Percentiles rank a stretch among this genome's conserved stretches.
These are phyloP conservation scores for Ceriops decandra DNA, from an alignment of 345 rosid species.

Conservation along the genomic window DNA sequence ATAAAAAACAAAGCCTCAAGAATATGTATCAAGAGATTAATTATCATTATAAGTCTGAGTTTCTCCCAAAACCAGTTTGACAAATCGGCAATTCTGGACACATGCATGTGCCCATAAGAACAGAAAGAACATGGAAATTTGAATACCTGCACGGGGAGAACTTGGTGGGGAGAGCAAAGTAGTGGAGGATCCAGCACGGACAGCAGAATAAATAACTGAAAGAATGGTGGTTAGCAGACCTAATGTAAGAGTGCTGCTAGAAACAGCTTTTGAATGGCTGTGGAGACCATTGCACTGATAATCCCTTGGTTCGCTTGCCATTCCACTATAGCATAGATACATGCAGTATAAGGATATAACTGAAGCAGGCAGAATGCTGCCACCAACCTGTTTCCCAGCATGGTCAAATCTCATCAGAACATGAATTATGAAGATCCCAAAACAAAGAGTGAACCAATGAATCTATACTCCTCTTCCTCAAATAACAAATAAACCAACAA, in stretches of 20 bases:
- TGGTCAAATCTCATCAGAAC: constrained; percentile 1
- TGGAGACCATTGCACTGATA: constrained; percentile 94
- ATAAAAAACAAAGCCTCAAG: no score
- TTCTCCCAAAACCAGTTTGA: no score
- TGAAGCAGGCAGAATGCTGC: constrained; percentile 95
- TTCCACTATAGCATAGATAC: constrained; percentile 97
- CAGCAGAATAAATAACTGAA: constrained; percentile 95
- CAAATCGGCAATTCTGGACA: no score
- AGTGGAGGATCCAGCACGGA: constrained; percentile 96
- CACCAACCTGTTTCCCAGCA: constrained; percentile 57
- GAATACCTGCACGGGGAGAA: constrained; percentile 86
- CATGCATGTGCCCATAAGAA: no score
- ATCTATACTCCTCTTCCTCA: background rate
- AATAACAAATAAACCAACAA: no score
- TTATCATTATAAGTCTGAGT: no score
- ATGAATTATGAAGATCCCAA: background rate
- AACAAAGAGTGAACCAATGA: background rate
- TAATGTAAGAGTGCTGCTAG: constrained; percentile 80
- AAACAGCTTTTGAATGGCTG: constrained; percentile 79
- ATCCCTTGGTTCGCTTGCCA: constrained; percentile 94
- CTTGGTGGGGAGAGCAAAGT: constrained; percentile 79
- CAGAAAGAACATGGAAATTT: background rate
- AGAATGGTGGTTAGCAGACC: constrained; percentile 87
- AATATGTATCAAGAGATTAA: no score
- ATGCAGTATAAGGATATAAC: constrained; percentile 85